These are phyloP conservation scores for Trichophyton mentagrophytes DNA, from an alignment of 2,329 filamentous ascomycete genomes.

Conservation along the genomic window DNA sequence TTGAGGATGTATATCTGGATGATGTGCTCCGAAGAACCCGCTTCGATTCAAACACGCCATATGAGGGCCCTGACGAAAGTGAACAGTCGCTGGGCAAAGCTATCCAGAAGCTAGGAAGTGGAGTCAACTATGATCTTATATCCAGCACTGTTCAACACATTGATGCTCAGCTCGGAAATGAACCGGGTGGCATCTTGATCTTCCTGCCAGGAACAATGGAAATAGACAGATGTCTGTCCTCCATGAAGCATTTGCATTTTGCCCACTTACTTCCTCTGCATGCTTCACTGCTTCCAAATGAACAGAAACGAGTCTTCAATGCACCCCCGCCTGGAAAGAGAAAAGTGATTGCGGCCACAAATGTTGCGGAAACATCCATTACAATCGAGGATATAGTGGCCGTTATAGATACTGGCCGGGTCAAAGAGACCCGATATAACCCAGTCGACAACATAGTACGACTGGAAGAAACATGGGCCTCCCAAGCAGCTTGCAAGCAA, in stretches of 20 bases:
- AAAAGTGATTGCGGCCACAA: conserved; percentile 89
- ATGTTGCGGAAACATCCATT: conserved; percentile 95
- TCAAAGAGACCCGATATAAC: conserved; percentile 95
- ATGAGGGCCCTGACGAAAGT: conserved; percentile 25
- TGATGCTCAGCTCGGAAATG: conserved; percentile 58
- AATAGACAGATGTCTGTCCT: conserved; percentile 67
- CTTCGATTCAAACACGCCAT: conserved; percentile 38
- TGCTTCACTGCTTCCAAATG: conserved; percentile 74
- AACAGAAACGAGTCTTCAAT: conserved; percentile 78
- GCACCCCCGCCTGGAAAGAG: conserved; percentile 63
- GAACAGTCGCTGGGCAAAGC: conserved; percentile 49
- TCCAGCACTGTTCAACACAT: conserved; percentile 68
- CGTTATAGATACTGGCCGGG: conserved; percentile 86
- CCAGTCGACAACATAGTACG: conserved; percentile 85
- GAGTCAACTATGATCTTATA: conserved; percentile 86
- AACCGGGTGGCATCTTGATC: conserved; percentile 81
- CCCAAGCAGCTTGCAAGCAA: conserved; percentile 85
- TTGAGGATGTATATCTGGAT: conserved; percentile 80
- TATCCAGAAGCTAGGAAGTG: conserved; percentile 60
- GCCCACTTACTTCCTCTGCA: conserved; percentile 78
- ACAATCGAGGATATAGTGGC: conserved; percentile 96
- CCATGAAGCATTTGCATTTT: conserved; percentile 50
- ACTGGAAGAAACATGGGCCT: conserved; percentile 90
- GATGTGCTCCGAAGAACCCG: conserved; percentile 71
- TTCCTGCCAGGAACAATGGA: conserved; percentile 88